Evolutionary conservation across 2,329 filamentous ascomycete species (phyloP), one percentile per base, ranked within the genome.

Genomic region (Ustulina deusta): DNA sequence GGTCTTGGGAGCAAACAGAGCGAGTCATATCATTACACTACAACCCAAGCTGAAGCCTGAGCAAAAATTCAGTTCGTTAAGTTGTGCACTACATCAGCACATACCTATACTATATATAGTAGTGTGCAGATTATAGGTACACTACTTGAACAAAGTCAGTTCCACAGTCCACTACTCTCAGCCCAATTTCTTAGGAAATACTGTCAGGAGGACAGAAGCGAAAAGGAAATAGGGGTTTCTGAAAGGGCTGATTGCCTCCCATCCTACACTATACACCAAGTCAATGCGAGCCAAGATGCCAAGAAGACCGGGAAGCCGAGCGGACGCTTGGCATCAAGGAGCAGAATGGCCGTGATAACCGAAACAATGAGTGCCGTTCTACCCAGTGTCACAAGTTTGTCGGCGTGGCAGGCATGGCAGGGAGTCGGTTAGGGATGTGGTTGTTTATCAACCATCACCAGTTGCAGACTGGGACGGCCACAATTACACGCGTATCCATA

Each of bases 321-420:
- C 6, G n/a, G 40, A 29, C 4, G 25, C 66, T 68, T 68, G 66
- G 66, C 66, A 59, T 9, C 5, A 5, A 59, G 57, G 48, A 54
- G 20, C n/a, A 38, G n/a, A 17, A 20, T 46, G n/a, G 66, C 66
- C 61, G 66, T 55, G 44, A 65, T 65, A 68, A 65, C 66, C 66
- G 61, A 66, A 59, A 51, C 57, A 49, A 38, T 10, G 6, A 58
- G 36, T 25, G 20, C 22, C n/a, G 25, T 42, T 42, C 22, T 36
- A 40, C 42, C 34, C 17, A 15, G 40, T 2, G 44, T 58, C 27
- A 20, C 52, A n/a, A 36, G 22, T 56, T n/a, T n/a, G n/a, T n/a
- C n/a, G n/a, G n/a, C n/a, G n/a, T n/a, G n/a, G n/a, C n/a, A n/a
- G n/a, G n/a, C n/a, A n/a, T n/a, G n/a, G n/a, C n/a, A n/a, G n/a